Evolutionary conservation across 2,329 filamentous ascomycete species (phyloP), one percentile per base, ranked within the genome.

Genomic region (Aspergillus pseudoterreus): DNA sequence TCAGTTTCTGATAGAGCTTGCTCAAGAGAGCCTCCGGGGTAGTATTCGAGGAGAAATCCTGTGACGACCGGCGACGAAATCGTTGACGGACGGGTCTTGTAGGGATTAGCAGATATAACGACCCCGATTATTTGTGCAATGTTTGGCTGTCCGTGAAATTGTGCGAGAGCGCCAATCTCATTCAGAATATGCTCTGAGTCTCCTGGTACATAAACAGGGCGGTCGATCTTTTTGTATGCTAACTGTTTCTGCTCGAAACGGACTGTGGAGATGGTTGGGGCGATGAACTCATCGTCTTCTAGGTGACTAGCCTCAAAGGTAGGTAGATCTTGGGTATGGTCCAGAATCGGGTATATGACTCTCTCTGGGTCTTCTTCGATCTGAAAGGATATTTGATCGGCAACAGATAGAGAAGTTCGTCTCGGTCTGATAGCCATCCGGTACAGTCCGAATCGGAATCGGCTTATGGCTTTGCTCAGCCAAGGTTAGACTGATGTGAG

Each of bases 1-100:
- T 38, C 2, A 19, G 8, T 24, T 12, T 47, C 45, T 4, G 45
- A 11, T n/a, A 49, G 35, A 19, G 53, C 42, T 41, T 50, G 14
- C 22, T 59, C 44, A 11, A 60, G 54, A 11, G 54, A 54, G 3
- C 59, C 54, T 38, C 50, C 50, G n/a, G 54, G 19, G 19, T 57
- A 55, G 43, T 52, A 58, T 50, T 60, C 47, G 27, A 57, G 56
- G 41, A 61, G 54, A 41, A 58, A 51, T 11, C 54, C 59, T 17
- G 11, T 56, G 17, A 58, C 49, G 8, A 58, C 52, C 10, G 19
- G 39, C n/a, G 45, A 47, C 6, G 45, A 17, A 11, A 12, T 44
- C 27, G 41, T 38, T 21, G 12, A 19, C 38, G 53, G 52, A n/a
- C 35, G 19, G 45, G 45, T 47, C 8, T 39, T 47, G 15, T 47